Evolutionary conservation across 208 protist species (phyloP), one percentile per base, ranked within the genome.

Genomic region (Porcisia deanei): DNA sequence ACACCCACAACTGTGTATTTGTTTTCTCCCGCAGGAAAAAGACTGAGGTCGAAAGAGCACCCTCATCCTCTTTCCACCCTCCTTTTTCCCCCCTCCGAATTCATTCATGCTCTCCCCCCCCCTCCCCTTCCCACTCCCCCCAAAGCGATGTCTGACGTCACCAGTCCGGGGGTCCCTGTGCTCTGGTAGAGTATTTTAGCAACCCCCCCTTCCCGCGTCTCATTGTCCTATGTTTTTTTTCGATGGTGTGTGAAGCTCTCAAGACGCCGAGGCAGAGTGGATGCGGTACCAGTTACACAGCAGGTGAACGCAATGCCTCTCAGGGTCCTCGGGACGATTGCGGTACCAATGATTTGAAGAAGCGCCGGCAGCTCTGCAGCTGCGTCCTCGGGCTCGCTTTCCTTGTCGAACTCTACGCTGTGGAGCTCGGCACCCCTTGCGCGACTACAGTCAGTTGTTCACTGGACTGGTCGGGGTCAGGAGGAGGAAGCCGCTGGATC

Each of bases 81-180:
- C 64, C 1, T 69, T 63, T n/a, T 37, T 37, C 30, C 18, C 53
- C 37, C 25, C 64, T 30, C 9, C 25, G 30, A 9, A 12, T 22
- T 30, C 30, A 30, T 30, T 30, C 30, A 30, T 30, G 30, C 30
- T 30, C 30, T 30, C 30, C 30, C 30, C 30, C 30, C 30, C 30
- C 22, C 63, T 86, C 22, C 91, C 91, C 43, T 37, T 88, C 88
- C 6, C 61, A 81, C 55, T 75, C 90, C 34, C 81, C 87, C 80
- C 77, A 78, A 45, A 79, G 79, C 66, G 85, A 94, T 63, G 88
- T 81, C 18, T 81, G 85, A 20, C 79, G 85, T 1, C 86, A 82
- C 59, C 75, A 91, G 61, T 90, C 88, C 49, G 86, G 88, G 45
- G 84, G 91, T n/a, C 82, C 84, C 3, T 75, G 88, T n/a, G 85